Percentiles rank a stretch among this genome's conserved stretches.
Evolutionary conservation across 805 yeast genomes (phyloP).

Genomic region (Saccharomycopsis sp.): DNA sequence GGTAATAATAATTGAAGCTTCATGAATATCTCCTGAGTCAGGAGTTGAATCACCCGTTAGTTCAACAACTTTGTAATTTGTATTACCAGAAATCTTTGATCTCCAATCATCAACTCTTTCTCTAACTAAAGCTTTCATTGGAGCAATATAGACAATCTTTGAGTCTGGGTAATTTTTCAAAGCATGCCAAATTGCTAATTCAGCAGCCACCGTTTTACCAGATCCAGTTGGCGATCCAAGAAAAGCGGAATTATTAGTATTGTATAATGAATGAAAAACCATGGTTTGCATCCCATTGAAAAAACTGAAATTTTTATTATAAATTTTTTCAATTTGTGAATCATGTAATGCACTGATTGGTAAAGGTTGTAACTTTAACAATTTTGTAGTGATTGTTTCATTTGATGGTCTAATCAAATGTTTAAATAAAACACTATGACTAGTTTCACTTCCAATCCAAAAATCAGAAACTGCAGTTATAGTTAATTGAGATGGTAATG

Average conservation of each 20-base stretch:
- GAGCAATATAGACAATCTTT: slow-evolving; percentile 78
- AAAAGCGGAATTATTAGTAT: slow-evolving; percentile 67
- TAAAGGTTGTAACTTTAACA: slow-evolving; percentile 73
- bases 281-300: slow-evolving; percentile 99
- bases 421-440: slow-evolving; percentile 74
- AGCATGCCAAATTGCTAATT: slow-evolving; percentile 95
- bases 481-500: slow-evolving; percentile 81
- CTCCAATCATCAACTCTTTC: slow-evolving; percentile 82
- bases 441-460: slow-evolving; percentile 82
- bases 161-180: slow-evolving; percentile 71
- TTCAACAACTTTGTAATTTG: slow-evolving; percentile 52
- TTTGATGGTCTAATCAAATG: slow-evolving; percentile 83
- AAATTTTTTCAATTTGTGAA: slow-evolving; percentile 54
- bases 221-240: slow-evolving; percentile 99
- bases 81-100: slow-evolving; percentile 36
- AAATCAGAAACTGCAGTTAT: slow-evolving; percentile 71
- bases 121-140: slow-evolving; percentile 79
- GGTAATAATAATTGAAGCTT: slow-evolving; percentile 68
- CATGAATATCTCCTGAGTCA: slow-evolving; percentile 51
- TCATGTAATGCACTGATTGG: slow-evolving; percentile 76
- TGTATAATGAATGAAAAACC: slow-evolving; percentile 84
- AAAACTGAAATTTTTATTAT: slow-evolving; percentile 58
- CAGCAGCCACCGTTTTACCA: slow-evolving; percentile 96
- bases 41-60: slow-evolving; percentile 79
- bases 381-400: slow-evolving; percentile 74